Base-by-base conservation (phyloP, 2,329 filamentous ascomycete species). In the Diplodia sapinea region DNA sequence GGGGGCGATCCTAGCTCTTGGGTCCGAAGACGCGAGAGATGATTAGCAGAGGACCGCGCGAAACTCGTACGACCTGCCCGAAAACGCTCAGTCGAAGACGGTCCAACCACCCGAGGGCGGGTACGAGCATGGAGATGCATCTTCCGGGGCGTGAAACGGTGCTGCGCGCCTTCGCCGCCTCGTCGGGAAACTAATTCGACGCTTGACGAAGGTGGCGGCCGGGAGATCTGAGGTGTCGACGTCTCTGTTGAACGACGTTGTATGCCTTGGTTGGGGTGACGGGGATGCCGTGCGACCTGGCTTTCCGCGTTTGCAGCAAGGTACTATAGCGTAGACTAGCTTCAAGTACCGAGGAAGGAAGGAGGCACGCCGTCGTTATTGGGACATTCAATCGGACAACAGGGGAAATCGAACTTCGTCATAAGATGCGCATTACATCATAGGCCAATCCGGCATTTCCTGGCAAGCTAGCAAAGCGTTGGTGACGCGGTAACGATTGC, bases 41-140 rank as follows among this genome's bases (percentile, higher is more conserved):
- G 31, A 63, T 29, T 49, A 63, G 31, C 38, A 62, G 47, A 49
- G 54, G 59, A 51, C 43, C 59, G 59, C 59, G 59, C 40, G 59
- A 50, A 50, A 63, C 59, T 63, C 59, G 59, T 63, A 63, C 59
- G 59, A 63, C 59, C 59, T 63, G 59, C 47, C 59, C 43, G 43
- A 38, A 50, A 63, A 63, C 4, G 57, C n/a, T 29, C 56, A 43
- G 23, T 62, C 26, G 17, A 13, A 36, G 57, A 62, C 31, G 29
- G 15, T 33, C 31, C 31, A 33, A 33, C 31, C 31, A 33, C 38
- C 36, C 29, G 55, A n/a, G n/a, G 17, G n/a, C 47, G 47, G 43
- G 47, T 63, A 63, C 59, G 59, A 51, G n/a, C 26, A 29, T 17
- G 17, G 9, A 49, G 40, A 23, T 12, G 57, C 57, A 62, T 49